Conservation (phyloP, 2,329 filamentous ascomycete genomes). For the Blastomyces silverae region DNA sequence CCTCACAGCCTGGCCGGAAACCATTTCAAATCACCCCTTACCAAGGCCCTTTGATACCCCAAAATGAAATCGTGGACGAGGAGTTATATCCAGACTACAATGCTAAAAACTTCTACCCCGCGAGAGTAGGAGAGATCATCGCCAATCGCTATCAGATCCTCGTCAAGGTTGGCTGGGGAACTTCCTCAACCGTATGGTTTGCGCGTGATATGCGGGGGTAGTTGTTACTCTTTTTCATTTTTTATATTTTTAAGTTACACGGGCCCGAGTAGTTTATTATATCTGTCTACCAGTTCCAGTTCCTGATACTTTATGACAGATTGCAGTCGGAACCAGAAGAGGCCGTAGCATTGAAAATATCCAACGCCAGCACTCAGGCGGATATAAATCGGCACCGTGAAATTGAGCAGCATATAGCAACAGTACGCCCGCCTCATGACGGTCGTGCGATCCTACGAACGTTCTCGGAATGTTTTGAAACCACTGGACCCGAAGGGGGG, state of each 20-base stretch:
- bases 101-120: slow-evolving; percentile 16
- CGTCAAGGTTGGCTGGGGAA: slow-evolving; percentile 19
- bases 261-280: background rate
- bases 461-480: slow-evolving; percentile 26
- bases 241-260: background rate
- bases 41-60: slow-evolving; percentile 11
- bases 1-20: background rate
- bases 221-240: background rate
- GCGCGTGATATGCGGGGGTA: slow-evolving; percentile 18
- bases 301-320: slow-evolving; percentile 7
- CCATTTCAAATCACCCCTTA: background rate
- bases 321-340: slow-evolving; percentile 12
- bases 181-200: slow-evolving; percentile 18
- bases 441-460: slow-evolving; percentile 27
- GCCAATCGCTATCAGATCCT: slow-evolving; percentile 16
- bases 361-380: slow-evolving; percentile 10
- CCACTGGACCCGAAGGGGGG: slow-evolving; percentile 21
- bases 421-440: slow-evolving; percentile 24
- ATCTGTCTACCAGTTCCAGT: slow-evolving; percentile 6
- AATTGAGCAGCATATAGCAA: slow-evolving; percentile 26
- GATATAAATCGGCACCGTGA: slow-evolving; percentile 21
- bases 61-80: slow-evolving; percentile 17
- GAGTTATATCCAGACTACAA: slow-evolving; percentile 17
- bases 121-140: slow-evolving; percentile 18
- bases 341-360: slow-evolving; percentile 19